Evolutionary conservation across 208 protist genomes (phyloP), one percentile per base, ranked within the genome.

Genomic region (Leishmania guyanensis): DNA sequence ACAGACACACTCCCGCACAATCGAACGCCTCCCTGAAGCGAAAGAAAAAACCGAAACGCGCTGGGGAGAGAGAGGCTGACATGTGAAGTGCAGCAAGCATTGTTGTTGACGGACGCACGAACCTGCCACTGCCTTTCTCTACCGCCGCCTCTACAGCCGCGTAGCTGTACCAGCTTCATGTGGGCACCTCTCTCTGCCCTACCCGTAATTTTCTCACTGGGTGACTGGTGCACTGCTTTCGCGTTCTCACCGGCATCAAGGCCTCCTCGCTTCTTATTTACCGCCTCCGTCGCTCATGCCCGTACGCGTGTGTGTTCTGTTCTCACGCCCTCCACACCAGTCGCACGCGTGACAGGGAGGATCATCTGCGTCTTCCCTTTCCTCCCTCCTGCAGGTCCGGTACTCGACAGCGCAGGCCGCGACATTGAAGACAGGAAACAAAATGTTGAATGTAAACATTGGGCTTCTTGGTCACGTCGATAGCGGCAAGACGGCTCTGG

Each of bases 381-480:
- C 50, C 39, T 29, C 48, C 50, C 17, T 10, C 46, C 50, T 16
- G n/a, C 65, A 0, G 43, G 50, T 50, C 36, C 43, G 20, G 65
- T 39, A 2, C 4, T 46, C 17, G 36, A 46, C 16, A 46, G 65
- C 20, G 12, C 43, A 26, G 65, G 36, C 26, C 36, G 4, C 29
- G 14, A 46, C 14, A 5, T n/a, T 8, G 5, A 12, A 20, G 65
- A 5, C 26, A 51, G 36, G 36, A 39, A 39, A 39, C 0, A 39
- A 2, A 39, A 90, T 92, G 89, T 73, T 98, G 2, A 99, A 99
- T 80, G 78, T 99, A 6, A 99, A 99, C 84, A 79, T 99, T 5
- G 98, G 98, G 33, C 86, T 99, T 29, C 87, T 99, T 5, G 98
- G 99, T 2, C 99, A 99, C 88, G 97, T 99, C 5, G 99, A 99